These are phyloP conservation scores for Podospora fimiseda DNA, from an alignment of 495 filamentous ascomycete species.

Conservation along the genomic window DNA sequence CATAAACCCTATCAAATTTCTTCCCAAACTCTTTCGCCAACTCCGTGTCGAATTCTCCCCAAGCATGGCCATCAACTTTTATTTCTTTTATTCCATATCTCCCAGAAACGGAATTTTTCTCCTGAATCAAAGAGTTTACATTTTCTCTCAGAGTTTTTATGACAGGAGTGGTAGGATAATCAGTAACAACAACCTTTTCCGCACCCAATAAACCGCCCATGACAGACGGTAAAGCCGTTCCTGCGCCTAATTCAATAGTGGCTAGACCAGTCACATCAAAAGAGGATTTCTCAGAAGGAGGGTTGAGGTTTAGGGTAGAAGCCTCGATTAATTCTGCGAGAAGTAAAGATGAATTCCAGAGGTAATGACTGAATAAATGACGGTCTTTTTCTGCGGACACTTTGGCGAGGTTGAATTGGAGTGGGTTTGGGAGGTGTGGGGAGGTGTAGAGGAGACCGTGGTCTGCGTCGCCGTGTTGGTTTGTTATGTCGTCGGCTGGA, in stretches of 20 bases:
- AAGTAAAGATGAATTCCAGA: slow-evolving; percentile 78
- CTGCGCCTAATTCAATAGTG: slow-evolving; percentile 52
- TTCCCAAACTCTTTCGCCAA: slow-evolving; percentile 48
- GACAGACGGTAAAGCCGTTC: slow-evolving; percentile 69
- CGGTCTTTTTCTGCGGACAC: slow-evolving; percentile 51
- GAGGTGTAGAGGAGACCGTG: slow-evolving; percentile 62
- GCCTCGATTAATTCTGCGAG: slow-evolving; percentile 64
- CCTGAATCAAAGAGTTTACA: slow-evolving; percentile 31
- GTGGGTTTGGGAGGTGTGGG: slow-evolving; percentile 40
- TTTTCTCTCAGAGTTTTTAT: slow-evolving; percentile 57
- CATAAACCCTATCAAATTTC: slow-evolving; percentile 62
- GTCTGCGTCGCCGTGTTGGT: slow-evolving; percentile 68
- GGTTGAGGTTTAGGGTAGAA: slow-evolving; percentile 25
- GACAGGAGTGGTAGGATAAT: slow-evolving; percentile 67
- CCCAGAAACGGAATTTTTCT: slow-evolving; percentile 17
- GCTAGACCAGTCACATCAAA: slow-evolving; percentile 34
- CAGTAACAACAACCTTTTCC: slow-evolving; percentile 56
- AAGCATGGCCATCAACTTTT: slow-evolving; percentile 59
- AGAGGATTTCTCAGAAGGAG: neutral
- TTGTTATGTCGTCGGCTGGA: slow-evolving; percentile 56
- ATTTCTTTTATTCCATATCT: slow-evolving; percentile 20
- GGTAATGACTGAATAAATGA: slow-evolving; percentile 69
- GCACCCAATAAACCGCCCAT: slow-evolving; percentile 60
- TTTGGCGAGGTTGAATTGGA: slow-evolving; percentile 48
- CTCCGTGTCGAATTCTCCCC: slow-evolving; percentile 56